Evolutionary conservation across 2,329 filamentous ascomycete species (phyloP).

Genomic region (Aspergillus ochraceoroseus): DNA sequence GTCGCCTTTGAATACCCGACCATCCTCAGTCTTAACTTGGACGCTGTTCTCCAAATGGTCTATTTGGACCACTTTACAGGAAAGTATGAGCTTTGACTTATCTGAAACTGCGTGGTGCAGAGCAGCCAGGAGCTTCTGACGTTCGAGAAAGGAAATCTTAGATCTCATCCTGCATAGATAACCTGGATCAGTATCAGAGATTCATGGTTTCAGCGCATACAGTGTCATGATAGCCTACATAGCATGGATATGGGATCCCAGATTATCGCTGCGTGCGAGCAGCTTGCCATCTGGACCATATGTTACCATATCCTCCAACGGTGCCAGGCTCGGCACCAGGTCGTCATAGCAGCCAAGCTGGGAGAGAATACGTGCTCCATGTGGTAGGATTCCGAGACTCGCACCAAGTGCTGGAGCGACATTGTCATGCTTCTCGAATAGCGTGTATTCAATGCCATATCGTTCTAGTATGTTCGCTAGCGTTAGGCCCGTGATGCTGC

Average conservation of each 20-base stretch:
- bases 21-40: constrained; percentile 33
- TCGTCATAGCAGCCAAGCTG: constrained; percentile 45
- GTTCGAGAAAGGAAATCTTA: constrained; percentile 30
- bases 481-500: constrained; percentile 46
- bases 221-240: background rate
- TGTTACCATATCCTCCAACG: background rate
- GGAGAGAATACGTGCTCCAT: constrained; percentile 47
- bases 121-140: constrained; percentile 33
- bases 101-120: constrained; percentile 32
- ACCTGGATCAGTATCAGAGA: background rate
- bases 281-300: constrained; percentile 10
- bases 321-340: constrained; percentile 11
- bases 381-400: constrained; percentile 45
- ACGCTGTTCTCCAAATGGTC: constrained; percentile 20
- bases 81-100: constrained; percentile 28
- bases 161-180: constrained; percentile 11
- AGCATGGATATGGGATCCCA: constrained; percentile 1
- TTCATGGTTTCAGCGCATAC: background rate
- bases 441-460: constrained; percentile 46
- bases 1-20: constrained; percentile 31
- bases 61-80: constrained; percentile 23
- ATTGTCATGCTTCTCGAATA: constrained; percentile 44
- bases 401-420: constrained; percentile 45
- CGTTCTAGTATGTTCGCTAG: constrained; percentile 47
- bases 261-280: background rate